Evolutionary conservation across 2,329 filamentous ascomycete genomes (phyloP), one percentile per base, ranked within the genome.

Genomic region (Fusarium musae): DNA sequence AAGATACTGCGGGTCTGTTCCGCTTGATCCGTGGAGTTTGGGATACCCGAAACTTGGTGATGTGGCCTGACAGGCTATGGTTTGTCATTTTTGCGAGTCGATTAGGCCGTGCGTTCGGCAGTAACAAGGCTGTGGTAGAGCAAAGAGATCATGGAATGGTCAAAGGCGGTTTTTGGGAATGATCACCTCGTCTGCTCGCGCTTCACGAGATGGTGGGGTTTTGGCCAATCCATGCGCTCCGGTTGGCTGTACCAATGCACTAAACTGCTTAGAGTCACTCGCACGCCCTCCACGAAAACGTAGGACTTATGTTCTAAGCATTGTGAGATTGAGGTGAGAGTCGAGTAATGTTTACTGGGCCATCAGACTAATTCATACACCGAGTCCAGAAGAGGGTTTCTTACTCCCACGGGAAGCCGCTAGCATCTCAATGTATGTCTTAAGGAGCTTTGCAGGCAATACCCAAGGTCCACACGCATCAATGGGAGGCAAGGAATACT

Each of bases 1-100:
- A 72, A n/a, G 69, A 69, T 7, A 64, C n/a, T 0, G 54, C 36
- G 9, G 54, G 39, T 5, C 69, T 46, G 37, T 58, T 65, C 26
- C 69, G 58, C 53, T 40, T 72, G 21, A 30, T 40, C 21, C 49
- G 59, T 10, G 43, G 53, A 6, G 47, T 26, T 2, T 44, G 58
- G 30, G 44, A 26, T 5, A 44, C 28, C 6, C 69, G 69, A 15
- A 72, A 72, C 7, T 42, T 52, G 17, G 19, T 54, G 9, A 47
- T 63, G 5, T n/a, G 47, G 5, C 37, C 21, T 28, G 34, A 43
- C 1, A 42, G 8, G 13, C 34, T 39, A 12, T 43, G 39, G 3
- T 59, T 32, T 8, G 47, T 37, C 47, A 50, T 32, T 19, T 23
- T 47, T 9, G 3, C 21, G 16, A 12, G 9, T 3, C 0, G 0